These are phyloP conservation scores for Leucaena leucocephala DNA, from an alignment of 306 rosid genomes.

Conservation along the genomic window DNA sequence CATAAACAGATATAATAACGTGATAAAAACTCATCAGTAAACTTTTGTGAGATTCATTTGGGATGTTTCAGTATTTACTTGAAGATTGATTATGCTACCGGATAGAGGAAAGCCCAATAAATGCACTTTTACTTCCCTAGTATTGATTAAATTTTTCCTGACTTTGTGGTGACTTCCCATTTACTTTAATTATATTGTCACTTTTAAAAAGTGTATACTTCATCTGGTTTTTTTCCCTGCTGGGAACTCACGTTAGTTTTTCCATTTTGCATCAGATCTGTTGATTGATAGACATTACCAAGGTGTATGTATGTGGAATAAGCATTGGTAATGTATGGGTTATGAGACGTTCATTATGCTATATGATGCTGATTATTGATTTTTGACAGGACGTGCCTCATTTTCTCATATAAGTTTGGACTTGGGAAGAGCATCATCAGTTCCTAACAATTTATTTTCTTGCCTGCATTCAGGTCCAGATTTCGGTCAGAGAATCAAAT, in stretches of 20 bases:
- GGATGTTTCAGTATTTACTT: slow-evolving; percentile 9
- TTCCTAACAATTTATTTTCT: slow-evolving; percentile 13
- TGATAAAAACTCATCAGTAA: neutral
- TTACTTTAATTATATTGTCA: slow-evolving; percentile 29
- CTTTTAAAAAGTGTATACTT: slow-evolving; percentile 18
- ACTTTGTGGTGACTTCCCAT: slow-evolving; percentile 18
- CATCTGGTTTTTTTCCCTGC: neutral
- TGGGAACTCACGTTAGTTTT: neutral
- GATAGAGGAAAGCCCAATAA: slow-evolving; percentile 31
- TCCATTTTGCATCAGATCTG: neutral
- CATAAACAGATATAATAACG: neutral
- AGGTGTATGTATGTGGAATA: neutral
- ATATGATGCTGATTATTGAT: slow-evolving; percentile 3
- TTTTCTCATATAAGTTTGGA: slow-evolving; percentile 25
- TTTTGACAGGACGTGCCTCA: slow-evolving; percentile 15
- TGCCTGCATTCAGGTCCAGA: slow-evolving; percentile 13
- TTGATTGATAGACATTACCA: neutral
- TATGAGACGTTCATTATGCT: slow-evolving; percentile 7
- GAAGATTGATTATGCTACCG: slow-evolving; percentile 18
- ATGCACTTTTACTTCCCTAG: neutral
- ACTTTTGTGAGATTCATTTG: slow-evolving; percentile 12
- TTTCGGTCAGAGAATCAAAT: slow-evolving; percentile 13
- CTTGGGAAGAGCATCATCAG: slow-evolving; percentile 16
- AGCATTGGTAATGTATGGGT: slow-evolving; percentile 6
- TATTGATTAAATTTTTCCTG: slow-evolving; percentile 10